Evolutionary conservation across 108 stramenopile species (phyloP), one percentile per base, ranked within the genome.

Genomic region (Discostella stelligeroides): DNA sequence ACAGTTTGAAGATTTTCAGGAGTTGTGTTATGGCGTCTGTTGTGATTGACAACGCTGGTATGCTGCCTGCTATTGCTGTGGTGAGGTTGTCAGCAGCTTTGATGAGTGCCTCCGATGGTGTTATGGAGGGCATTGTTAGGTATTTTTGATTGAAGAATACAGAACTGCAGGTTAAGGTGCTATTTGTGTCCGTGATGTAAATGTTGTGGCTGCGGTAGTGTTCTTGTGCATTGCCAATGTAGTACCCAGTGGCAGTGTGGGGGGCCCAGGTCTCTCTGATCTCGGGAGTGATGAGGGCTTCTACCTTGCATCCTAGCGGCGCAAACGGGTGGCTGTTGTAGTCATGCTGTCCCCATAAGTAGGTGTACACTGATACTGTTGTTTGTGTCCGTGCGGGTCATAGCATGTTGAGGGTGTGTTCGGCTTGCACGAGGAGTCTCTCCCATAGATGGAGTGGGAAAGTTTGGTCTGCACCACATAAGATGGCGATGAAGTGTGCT

Each of bases 361-460:
- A 34, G 0, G 50, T 54, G 27, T 48, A 56, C 0, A 64, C 49
- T 0, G 54, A 73, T 0, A 73, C 17, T 1, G 39, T 43, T 1
- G 72, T 63, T 0, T 11, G 4, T 12, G 21, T 47, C 1, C 38
- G n/a, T n/a, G 49, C 53, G 14, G 15, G 63, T 1, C 51, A 29
- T 0, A 73, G 40, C 18, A 73, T 41, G 46, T 55, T 53, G 13
- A 73, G 63, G 12, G 61, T 53, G 17, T 25, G 9, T 29, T 66
- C 54, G 1, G 28, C 50, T 23, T 73, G 72, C n/a, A 42, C 39
- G 4, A 73, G 21, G 0, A 66, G 64, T 12, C 27, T 41, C 37
- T 40, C 34, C 72, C 64, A 73, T 0, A 73, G 64, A 30, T 73
- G 72, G 40, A 73, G 48, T 3, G 72, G 72, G 41, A 73, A 66